A percentile compares a stretch with the other conserved stretches of the same genome.
phyloP scores from a whole-genome alignment of 1,284 basidiomycete genomes.

The Laetiporus sulphureus region DNA sequence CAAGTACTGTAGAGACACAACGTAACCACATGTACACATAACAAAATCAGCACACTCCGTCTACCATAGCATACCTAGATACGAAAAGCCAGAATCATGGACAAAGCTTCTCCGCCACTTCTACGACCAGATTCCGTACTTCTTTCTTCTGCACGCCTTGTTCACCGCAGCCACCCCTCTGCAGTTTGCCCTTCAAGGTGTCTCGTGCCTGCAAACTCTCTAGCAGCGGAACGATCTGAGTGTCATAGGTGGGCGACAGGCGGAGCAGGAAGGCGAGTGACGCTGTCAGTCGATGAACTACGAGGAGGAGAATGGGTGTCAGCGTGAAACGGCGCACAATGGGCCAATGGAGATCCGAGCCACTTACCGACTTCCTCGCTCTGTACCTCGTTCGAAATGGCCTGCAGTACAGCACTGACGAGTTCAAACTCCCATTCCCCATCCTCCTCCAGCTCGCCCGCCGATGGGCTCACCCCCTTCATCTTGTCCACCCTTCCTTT shows the following conservation, averaged over 20 bases:
- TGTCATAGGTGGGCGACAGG: conserved; percentile 57
- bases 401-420: conserved; percentile 72
- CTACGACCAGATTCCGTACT: conserved; percentile 52
- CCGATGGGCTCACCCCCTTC: conserved; percentile 24
- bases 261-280: conserved; percentile 70
- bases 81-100: too few species aligned
- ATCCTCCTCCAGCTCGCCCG: conserved; percentile 37
- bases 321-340: conserved; percentile 1
- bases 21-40: too few species aligned
- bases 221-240: conserved; percentile 47
- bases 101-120: conserved; percentile 51
- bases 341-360: not conserved
- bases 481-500: conserved; percentile 42
- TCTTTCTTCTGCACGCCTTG: conserved; percentile 57
- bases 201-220: conserved; percentile 63
- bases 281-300: conserved; percentile 77
- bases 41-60: too few species aligned
- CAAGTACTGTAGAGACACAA: too few species aligned
- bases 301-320: not conserved
- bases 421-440: conserved; percentile 85
- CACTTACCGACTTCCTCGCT: conserved; percentile 77
- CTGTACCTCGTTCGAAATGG: conserved; percentile 58
- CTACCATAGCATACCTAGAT: too few species aligned
- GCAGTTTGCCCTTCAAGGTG: conserved; percentile 47
- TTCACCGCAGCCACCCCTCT: conserved; percentile 40